Evolutionary conservation across 345 rosid species (phyloP).

Genomic region (rapeseed (Brassica napus)): Da-Ae NC_063435.1:22866501-22867000

Average conservation of each 20-base stretch:
- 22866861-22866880: slow-evolving; percentile 82
- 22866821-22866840: slow-evolving; percentile 51
- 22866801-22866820: slow-evolving; percentile 64
- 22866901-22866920: slow-evolving; percentile 45
- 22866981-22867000: slow-evolving; percentile 8
- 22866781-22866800: slow-evolving; percentile 73
- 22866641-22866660: slow-evolving; percentile 71
- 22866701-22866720: background rate
- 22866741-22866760: slow-evolving; percentile 44
- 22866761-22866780: slow-evolving; percentile 61
- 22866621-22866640: slow-evolving; percentile 76
- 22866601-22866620: slow-evolving; percentile 75
- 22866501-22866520: slow-evolving; percentile 61
- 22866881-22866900: slow-evolving; percentile 74
- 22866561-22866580: slow-evolving; percentile 53
- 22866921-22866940: slow-evolving; percentile 44
- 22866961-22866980: background rate
- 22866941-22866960: background rate
- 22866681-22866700: background rate
- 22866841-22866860: slow-evolving; percentile 82
- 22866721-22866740: slow-evolving; percentile 40
- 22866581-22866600: slow-evolving; percentile 51
- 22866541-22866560: slow-evolving; percentile 66
- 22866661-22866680: slow-evolving; percentile 11
- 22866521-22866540: slow-evolving; percentile 63